Evolutionary conservation across 805 yeast species (phyloP).

Genomic region (Kluyveromyces starmeri): DNA sequence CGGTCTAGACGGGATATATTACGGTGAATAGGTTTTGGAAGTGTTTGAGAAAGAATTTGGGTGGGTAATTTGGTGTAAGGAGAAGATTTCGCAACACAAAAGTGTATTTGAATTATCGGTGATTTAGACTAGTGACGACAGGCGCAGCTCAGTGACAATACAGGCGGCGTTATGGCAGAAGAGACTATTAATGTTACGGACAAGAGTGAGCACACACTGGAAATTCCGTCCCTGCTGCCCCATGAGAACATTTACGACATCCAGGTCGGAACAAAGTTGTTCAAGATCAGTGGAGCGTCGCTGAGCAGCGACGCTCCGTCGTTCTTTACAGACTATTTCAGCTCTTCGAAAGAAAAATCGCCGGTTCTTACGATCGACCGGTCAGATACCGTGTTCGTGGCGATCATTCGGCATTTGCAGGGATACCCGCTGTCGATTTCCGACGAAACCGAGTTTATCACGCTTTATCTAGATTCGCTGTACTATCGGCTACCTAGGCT

Average conservation of each 20-base stretch:
- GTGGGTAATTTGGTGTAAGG: too few relatives aligned
- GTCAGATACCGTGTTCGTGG: conserved; percentile 57
- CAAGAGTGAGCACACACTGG: neutral
- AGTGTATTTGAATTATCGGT: too few relatives aligned
- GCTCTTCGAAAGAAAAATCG: conserved; percentile 15
- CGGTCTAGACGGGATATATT: too few relatives aligned
- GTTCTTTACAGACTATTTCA: conserved; percentile 70
- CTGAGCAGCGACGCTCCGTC: conserved; percentile 82
- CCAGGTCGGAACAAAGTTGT: conserved; percentile 58
- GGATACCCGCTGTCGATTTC: conserved; percentile 65
- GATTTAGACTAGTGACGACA: too few relatives aligned
- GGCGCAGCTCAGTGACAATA: too few relatives aligned
- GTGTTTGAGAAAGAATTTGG: too few relatives aligned
- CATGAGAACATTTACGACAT: conserved; percentile 61
- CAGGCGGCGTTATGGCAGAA: too few relatives aligned
- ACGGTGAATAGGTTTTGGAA: too few relatives aligned
- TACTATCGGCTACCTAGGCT: conserved; percentile 61
- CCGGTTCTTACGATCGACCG: conserved; percentile 60
- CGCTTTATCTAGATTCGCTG: conserved; percentile 58
- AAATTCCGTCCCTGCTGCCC: conserved; percentile 49
- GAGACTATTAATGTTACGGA: too few relatives aligned
- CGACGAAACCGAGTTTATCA: conserved; percentile 51
- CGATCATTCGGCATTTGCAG: conserved; percentile 64
- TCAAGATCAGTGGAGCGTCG: conserved; percentile 65
- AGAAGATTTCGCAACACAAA: too few relatives aligned